Percentiles rank a stretch among this genome's conserved stretches.
Evolutionary conservation across 176 grass and related monocot genomes (phyloP).

Genomic region (Poa annua): DNA sequence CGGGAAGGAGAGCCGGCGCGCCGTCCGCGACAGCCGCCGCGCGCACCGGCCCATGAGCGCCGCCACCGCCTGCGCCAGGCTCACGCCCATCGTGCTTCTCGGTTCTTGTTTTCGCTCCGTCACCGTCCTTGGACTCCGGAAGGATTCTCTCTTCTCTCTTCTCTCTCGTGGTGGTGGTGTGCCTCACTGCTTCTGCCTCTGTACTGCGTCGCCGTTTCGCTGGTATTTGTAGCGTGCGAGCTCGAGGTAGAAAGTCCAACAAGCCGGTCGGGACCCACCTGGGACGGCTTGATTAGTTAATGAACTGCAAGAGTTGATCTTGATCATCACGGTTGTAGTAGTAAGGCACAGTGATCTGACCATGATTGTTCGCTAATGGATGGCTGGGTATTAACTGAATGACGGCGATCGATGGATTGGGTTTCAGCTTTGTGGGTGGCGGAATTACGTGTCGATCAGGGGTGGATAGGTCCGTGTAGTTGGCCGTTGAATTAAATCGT

Average conservation of each 20-base stretch:
- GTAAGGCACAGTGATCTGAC: background rate
- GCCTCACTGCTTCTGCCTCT: background rate
- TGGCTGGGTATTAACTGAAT: conserved; percentile 14
- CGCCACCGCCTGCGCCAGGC: conserved; percentile 58
- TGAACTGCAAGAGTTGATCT: conserved; percentile 26
- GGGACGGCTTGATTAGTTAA: conserved; percentile 30
- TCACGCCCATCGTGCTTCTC: conserved; percentile 47
- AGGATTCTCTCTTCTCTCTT: background rate
- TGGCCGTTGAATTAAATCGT: conserved; percentile 33
- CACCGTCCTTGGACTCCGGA: no score
- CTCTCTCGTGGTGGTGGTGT: background rate
- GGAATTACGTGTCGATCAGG: background rate
- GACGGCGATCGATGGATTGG: background rate
- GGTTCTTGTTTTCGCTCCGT: background rate
- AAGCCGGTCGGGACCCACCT: conserved; percentile 42
- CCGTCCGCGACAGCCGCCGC: conserved; percentile 54
- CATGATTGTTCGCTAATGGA: background rate
- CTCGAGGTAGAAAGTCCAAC: conserved; percentile 29
- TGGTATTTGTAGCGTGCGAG: conserved; percentile 37
- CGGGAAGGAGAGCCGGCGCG: conserved; percentile 30
- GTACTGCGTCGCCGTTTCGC: conserved; percentile 23
- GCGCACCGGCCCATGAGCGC: conserved; percentile 59
- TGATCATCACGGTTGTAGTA: background rate
- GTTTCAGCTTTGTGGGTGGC: background rate
- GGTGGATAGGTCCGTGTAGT: conserved; percentile 4